A percentile compares a stretch with the other conserved stretches of the same genome.
Evolutionary conservation across 2,329 filamentous ascomycete species (phyloP).

Genomic region (Ceratocystis smalleyi): DNA sequence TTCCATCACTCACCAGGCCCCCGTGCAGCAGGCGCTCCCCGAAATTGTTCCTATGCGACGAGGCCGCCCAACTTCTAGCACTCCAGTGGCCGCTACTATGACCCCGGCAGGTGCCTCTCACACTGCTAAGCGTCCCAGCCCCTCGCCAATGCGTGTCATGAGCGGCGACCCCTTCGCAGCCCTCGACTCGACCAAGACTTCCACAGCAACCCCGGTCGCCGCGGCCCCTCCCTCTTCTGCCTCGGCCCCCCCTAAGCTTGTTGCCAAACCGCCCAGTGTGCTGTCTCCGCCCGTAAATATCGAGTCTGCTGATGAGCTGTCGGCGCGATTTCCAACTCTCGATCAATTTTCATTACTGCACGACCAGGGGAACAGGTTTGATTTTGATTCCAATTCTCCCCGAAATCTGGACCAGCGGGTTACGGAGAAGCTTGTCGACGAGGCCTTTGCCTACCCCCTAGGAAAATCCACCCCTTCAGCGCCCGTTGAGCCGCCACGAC

Average conservation of each 20-base stretch:
- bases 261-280: conserved; percentile 1
- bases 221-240: neutral
- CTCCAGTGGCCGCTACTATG: conserved; percentile 16
- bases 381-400: conserved; percentile 50
- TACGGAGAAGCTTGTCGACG: conserved; percentile 64
- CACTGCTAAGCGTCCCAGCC: conserved; percentile 31
- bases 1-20: conserved; percentile 59
- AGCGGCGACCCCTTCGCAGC: conserved; percentile 78
- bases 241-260: neutral
- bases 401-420: conserved; percentile 49
- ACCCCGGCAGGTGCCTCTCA: neutral
- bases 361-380: conserved; percentile 68
- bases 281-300: conserved; percentile 7
- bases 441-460: conserved; percentile 52
- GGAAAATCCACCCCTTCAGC: conserved; percentile 17
- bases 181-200: conserved; percentile 49
- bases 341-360: conserved; percentile 87
- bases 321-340: conserved; percentile 71
- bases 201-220: neutral
- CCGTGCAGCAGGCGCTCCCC: conserved; percentile 58
- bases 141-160: conserved; percentile 54
- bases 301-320: conserved; percentile 58
- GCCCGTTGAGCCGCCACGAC: conserved; percentile 19
- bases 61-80: conserved; percentile 42
- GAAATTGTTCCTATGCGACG: conserved; percentile 89